Percentiles rank a stretch among this genome's conserved stretches.
These are phyloP conservation scores for Eragrostis nindensis DNA, from an alignment of 176 grass and related monocot genomes.

Conservation along the genomic window DNA sequence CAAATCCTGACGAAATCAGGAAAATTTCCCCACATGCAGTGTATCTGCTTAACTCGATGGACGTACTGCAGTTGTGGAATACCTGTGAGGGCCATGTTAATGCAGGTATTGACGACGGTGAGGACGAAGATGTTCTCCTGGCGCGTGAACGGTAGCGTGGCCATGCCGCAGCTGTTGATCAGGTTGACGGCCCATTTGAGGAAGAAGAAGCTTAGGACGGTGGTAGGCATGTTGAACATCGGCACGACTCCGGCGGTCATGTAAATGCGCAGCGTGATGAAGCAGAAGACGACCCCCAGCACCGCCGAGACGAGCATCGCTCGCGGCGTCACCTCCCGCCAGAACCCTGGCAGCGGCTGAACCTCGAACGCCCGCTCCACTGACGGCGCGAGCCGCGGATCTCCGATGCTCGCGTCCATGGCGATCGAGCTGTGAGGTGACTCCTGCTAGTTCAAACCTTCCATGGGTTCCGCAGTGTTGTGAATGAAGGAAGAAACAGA, in stretches of 20 bases:
- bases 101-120: conserved; percentile 46
- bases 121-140: conserved; percentile 58
- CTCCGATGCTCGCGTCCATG: conserved; percentile 51
- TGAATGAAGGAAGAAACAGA: background rate
- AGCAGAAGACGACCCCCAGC: conserved; percentile 38
- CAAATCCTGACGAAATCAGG: too few species aligned
- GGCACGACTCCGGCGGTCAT: conserved; percentile 56
- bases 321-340: conserved; percentile 52
- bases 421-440: too few species aligned
- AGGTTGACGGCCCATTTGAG: conserved; percentile 35
- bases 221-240: conserved; percentile 55
- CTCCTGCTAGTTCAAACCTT: too few species aligned
- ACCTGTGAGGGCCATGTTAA: conserved; percentile 46
- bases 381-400: conserved; percentile 8
- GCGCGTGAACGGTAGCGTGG: conserved; percentile 42
- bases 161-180: conserved; percentile 24
- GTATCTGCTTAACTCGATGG: too few species aligned
- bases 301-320: conserved; percentile 45
- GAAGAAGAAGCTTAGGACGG: conserved; percentile 58
- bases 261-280: conserved; percentile 50
- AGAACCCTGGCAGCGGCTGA: conserved; percentile 24
- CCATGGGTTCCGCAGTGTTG: background rate
- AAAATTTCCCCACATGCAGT: background rate
- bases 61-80: background rate
- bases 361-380: conserved; percentile 64